These are phyloP conservation scores for Eleusine indica DNA, from an alignment of 176 grass and related monocot species.

Conservation along the genomic window DNA sequence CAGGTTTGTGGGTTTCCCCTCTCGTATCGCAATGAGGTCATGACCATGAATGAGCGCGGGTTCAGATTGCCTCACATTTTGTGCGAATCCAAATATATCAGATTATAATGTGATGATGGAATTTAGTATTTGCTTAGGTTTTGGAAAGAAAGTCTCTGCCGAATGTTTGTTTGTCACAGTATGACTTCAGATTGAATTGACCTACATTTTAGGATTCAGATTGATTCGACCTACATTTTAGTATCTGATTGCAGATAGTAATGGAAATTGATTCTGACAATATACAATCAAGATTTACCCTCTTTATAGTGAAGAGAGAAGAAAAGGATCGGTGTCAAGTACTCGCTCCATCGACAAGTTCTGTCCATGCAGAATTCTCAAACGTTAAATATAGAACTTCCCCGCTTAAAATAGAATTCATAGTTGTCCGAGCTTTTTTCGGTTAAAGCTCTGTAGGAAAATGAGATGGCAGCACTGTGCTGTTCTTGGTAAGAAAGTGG, in stretches of 20 bases:
- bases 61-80: background rate
- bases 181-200: background rate
- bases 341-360: background rate
- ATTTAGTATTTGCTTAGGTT: background rate
- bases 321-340: background rate
- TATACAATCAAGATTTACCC: background rate
- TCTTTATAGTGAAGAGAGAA: background rate
- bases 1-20: constrained; percentile 54
- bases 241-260: background rate
- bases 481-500: background rate
- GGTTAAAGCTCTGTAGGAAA: background rate
- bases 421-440: background rate
- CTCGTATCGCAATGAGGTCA: background rate
- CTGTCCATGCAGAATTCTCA: background rate
- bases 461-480: background rate
- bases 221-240: background rate
- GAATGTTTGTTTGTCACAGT: background rate
- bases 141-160: background rate
- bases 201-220: background rate
- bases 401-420: background rate
- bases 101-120: background rate
- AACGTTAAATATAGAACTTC: background rate
- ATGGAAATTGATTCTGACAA: background rate
- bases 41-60: background rate
- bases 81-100: background rate